Evolutionary conservation across 768 basidiomycete genomes (phyloP).

Genomic region (Floccularia luteovirens): DNA sequence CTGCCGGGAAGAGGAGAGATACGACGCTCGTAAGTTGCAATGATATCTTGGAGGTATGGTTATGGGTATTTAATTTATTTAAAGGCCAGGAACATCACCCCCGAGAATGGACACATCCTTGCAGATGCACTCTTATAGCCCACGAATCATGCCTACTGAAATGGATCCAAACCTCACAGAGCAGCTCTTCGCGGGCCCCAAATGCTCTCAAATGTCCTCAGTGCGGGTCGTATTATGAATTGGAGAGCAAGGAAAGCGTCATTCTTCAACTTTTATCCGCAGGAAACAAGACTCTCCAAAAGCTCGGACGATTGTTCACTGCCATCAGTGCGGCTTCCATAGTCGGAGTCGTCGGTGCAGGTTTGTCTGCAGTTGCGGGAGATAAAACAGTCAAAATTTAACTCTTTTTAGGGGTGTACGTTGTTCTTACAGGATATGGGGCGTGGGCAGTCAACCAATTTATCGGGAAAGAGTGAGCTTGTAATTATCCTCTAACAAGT

Average conservation of each 20-base stretch:
- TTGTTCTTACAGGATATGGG: conserved; percentile 59
- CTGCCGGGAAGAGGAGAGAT: conserved; percentile 64
- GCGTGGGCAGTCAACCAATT: conserved; percentile 65
- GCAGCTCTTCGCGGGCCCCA: conserved; percentile 39
- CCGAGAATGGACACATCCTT: conserved; percentile 70
- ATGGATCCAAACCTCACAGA: conserved; percentile 72
- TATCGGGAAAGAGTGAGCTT: conserved; percentile 55
- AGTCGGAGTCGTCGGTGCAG: conserved; percentile 50
- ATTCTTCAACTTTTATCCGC: conserved; percentile 41
- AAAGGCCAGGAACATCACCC: conserved; percentile 39
- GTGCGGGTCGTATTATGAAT: conserved; percentile 57
- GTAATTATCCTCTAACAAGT: not conserved
- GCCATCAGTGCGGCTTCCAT: conserved; percentile 41
- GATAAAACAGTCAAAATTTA: not conserved
- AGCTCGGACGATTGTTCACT: conserved; percentile 44
- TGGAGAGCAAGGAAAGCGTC: conserved; percentile 56
- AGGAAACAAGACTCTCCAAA: conserved; percentile 42
- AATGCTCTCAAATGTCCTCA: conserved; percentile 80
- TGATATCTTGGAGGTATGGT: not conserved
- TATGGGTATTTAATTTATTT: not conserved
- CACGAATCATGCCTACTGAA: conserved; percentile 74
- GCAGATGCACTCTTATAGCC: conserved; percentile 72
- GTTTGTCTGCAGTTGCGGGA: conserved; percentile 27
- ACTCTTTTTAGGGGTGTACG: conserved; percentile 24
- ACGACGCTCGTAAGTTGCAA: conserved; percentile 36